Evolutionary conservation across 1,139 yeast genomes (phyloP).

Genomic region (Torulaspora pretoriensis): DNA sequence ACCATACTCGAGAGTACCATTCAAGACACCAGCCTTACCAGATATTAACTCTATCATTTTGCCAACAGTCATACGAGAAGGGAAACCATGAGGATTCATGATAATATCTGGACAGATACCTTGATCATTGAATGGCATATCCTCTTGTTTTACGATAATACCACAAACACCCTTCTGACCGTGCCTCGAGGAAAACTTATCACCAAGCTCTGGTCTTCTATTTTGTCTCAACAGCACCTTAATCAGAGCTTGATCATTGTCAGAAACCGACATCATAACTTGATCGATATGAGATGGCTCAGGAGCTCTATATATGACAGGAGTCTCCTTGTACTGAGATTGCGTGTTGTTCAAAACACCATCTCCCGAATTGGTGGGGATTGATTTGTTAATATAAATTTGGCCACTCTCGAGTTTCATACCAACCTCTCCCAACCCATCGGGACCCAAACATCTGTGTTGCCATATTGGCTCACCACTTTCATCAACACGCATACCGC

Average conservation of each 20-base stretch:
- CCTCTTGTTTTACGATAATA: slow-evolving; percentile 93
- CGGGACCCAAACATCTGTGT: slow-evolving; percentile 84
- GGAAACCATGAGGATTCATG: slow-evolving; percentile 99
- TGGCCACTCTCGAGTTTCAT: slow-evolving; percentile 87
- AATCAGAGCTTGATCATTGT: slow-evolving; percentile 88
- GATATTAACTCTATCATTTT: slow-evolving; percentile 95
- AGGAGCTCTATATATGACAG: slow-evolving; percentile 87
- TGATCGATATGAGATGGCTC: slow-evolving; percentile 95
- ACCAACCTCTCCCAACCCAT: slow-evolving; percentile 97
- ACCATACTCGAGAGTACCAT: slow-evolving; percentile 90
- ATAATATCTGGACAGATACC: slow-evolving; percentile 93
- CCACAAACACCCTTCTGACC: slow-evolving; percentile 99
- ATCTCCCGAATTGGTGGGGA: slow-evolving; percentile 84
- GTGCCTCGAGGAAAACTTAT: slow-evolving; percentile 92
- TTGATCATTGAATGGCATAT: slow-evolving; percentile 87
- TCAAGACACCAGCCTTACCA: slow-evolving; percentile 95
- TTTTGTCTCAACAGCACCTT: slow-evolving; percentile 92
- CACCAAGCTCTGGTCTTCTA: slow-evolving; percentile 97
- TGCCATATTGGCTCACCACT: slow-evolving; percentile 77
- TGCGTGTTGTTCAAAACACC: slow-evolving; percentile 52
- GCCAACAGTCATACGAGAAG: slow-evolving; percentile 99
- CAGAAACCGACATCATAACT: slow-evolving; percentile 95
- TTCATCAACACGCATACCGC: slow-evolving; percentile 86
- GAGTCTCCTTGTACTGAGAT: slow-evolving; percentile 77
- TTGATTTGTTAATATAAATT: slow-evolving; percentile 86